Evolutionary conservation across 192 early-diverging fungal genomes (phyloP), one percentile per base, ranked within the genome.

Genomic region (Mortierella alpina): DNA sequence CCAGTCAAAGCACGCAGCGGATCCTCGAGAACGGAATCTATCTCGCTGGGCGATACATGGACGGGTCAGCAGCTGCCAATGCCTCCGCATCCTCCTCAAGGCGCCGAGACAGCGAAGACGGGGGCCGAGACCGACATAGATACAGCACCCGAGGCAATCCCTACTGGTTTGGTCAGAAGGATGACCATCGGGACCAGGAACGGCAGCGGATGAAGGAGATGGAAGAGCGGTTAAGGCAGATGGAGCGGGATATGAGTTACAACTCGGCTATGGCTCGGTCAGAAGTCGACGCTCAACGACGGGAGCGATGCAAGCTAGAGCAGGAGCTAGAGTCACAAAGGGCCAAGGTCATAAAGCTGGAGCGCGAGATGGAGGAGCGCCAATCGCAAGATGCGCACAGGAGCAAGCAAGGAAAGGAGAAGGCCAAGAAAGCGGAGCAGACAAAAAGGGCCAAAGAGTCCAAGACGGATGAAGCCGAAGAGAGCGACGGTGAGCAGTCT

Each of bases 21-120:
- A 48, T 68, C 42, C 59, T 80, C 10, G 70, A 72, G 52, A 80
- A 72, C 52, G 70, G 77, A 31, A 42, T 80, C 20, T 72, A 80
- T 47, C 49, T 80, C 4, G 77, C 77, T 11, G 70, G 69, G 44
- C 64, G 65, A 9, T 68, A 67, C 42, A 72, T 72, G 53, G 65
- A 72, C 14, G 74, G 66, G 2, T 22, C 48, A 14, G 49, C 68
- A 18, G 62, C 69, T 5, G 59, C 49, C 0, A 18, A 22, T 9
- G n/a, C 58, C 46, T 56, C 73, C 4, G 48, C 67, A 41, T 63
- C 75, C 0, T 62, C 59, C 9, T 46, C 51, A n/a, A 22, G 42
- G 6, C 9, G 17, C 2, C 41, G 45, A 12, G 53, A 51, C 11
- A 7, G 44, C n/a, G 50, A 54, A 55, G n/a, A 18, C 9, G 54